Base-by-base conservation (phyloP, 1,139 yeast genomes). In the Candida glucosophila region DNA sequence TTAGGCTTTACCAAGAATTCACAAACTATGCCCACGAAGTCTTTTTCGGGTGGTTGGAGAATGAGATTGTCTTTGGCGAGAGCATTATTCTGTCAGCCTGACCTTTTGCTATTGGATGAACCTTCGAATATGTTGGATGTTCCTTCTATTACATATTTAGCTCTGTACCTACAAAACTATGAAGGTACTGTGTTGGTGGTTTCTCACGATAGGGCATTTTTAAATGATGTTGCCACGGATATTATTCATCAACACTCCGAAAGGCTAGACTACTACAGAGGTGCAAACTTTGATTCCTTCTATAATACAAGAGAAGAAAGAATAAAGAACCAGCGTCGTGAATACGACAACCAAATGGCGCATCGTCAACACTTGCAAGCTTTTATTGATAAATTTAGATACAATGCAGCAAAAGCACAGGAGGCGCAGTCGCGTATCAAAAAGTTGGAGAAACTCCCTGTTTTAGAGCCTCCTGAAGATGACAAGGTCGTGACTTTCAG, bases 81-180 rank as follows among this genome's bases (percentile, higher is more conserved):
- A 59, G 98, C 98, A 0, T 70, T 90, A 51, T 90, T 90, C 67
- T 90, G 96, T 68, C 81, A 83, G 51, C 98, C 98, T 1, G 98
- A 92, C 53, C 67, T 90, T 39, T 66, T 90, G 40, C 62, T 90
- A 47, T 68, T 90, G 39, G 98, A 90, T 73, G 98, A 90, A 70
- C 98, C 98, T 45, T 88, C 98, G 39, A 90, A 90, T 78, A 90
- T 88, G 96, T 81, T 90, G 94, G 98, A 90, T 73, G 96, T 90
- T 55, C 98, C 98, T 17, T 88, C 97, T 28, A 85, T 90, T 50
- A 90, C 97, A 2, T 90, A 76, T 50, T 68, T 90, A 49, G 92
- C 97, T 8, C 74, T 80, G 41, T 90, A 90, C 51, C 63, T 90
- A 41, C 95, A 85, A 49, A 67, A 82, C 7, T 90, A 90, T 50